phyloP scores from a whole-genome alignment of 2,329 filamentous ascomycete species.

The Alternaria novae-zelandiae region DNA sequence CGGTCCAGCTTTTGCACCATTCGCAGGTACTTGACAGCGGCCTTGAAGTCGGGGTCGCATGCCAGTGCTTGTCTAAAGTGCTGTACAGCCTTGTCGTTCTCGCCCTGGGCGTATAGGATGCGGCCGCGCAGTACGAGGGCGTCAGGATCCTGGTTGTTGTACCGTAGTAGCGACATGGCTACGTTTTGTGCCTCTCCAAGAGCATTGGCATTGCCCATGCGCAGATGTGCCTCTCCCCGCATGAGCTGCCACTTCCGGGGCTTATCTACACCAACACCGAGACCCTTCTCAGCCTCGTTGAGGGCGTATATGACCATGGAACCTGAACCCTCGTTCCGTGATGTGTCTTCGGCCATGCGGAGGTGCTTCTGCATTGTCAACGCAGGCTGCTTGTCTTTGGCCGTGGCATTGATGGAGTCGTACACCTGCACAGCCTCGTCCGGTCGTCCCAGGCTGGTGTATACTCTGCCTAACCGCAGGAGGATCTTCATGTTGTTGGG shows the following conservation, averaged over 20 bases:
- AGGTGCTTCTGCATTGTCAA: constrained; percentile 85
- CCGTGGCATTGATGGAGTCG: constrained; percentile 78
- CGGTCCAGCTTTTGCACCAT: constrained; percentile 90
- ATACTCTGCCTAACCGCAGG: constrained; percentile 85
- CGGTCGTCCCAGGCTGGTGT: constrained; percentile 84
- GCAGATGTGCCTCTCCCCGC: constrained; percentile 88
- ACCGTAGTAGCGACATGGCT: constrained; percentile 82
- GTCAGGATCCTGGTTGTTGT: constrained; percentile 91
- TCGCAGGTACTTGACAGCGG: constrained; percentile 85
- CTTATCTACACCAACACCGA: constrained; percentile 76
- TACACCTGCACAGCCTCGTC: constrained; percentile 86
- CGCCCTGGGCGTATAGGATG: constrained; percentile 86
- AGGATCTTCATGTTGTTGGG: constrained; percentile 87
- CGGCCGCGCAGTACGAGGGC: constrained; percentile 88
- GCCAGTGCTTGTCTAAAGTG: constrained; percentile 88
- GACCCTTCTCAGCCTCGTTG: constrained; percentile 83
- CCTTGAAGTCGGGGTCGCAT: constrained; percentile 89
- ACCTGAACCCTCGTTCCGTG: constrained; percentile 76
- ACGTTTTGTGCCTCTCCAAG: constrained; percentile 92
- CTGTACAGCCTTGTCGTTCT: constrained; percentile 92
- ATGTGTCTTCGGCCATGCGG: constrained; percentile 76
- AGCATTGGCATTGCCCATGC: constrained; percentile 88
- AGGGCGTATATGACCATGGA: constrained; percentile 93
- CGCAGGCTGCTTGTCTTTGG: constrained; percentile 84
- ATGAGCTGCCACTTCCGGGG: constrained; percentile 94